Conservation (phyloP, 345 rosid species). For the Lumnitzera littorea region DNA sequence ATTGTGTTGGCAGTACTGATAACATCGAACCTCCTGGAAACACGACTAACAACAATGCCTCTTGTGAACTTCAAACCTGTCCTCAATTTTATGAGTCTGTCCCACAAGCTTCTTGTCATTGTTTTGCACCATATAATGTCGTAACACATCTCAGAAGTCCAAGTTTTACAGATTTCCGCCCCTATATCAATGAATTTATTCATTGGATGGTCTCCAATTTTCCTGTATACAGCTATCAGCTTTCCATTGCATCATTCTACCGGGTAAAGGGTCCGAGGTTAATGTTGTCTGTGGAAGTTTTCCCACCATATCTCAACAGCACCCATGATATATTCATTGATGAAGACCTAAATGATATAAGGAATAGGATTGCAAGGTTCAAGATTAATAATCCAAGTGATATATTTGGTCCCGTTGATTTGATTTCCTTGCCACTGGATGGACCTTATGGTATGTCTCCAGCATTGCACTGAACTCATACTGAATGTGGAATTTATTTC, state of each 20-base stretch:
- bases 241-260: constrained; percentile 18
- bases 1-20: constrained; percentile 23
- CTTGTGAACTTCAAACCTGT: constrained; percentile 34
- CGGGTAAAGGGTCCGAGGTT: constrained; percentile 50
- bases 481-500: background rate
- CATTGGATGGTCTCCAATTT: constrained; percentile 20
- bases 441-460: constrained; percentile 36
- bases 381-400: constrained; percentile 13
- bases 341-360: constrained; percentile 25
- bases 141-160: constrained; percentile 43
- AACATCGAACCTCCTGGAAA: constrained; percentile 23
- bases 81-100: constrained; percentile 24
- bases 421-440: constrained; percentile 23
- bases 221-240: constrained; percentile 28
- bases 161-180: constrained; percentile 36
- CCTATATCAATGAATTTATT: constrained; percentile 17
- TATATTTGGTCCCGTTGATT: constrained; percentile 45
- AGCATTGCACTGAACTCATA: no score
- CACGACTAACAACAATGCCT: constrained; percentile 8
- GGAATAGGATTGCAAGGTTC: constrained; percentile 28
- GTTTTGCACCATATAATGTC: constrained; percentile 46
- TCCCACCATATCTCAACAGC: constrained; percentile 17
- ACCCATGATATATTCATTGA: constrained; percentile 18
- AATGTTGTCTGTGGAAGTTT: constrained; percentile 30
- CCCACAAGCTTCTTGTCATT: constrained; percentile 38